Evolutionary conservation across 108 stramenopile species (phyloP), one percentile per base, ranked within the genome.

Genomic region (Pinguiococcus pyrenoidosus): DNA sequence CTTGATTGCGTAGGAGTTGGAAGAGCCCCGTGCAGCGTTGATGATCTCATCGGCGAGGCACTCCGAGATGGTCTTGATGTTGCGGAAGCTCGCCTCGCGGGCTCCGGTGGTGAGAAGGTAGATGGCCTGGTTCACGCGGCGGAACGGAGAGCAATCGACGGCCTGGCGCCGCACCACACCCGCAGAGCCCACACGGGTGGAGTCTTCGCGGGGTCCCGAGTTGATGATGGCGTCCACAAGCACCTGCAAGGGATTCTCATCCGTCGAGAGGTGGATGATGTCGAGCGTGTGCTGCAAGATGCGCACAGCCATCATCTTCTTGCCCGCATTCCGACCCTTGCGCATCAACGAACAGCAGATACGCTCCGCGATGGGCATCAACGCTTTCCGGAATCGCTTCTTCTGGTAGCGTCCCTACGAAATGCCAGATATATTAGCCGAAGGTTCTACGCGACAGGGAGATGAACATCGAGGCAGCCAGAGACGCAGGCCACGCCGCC

Each of bases 1-100:
- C 92, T 99, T 99, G 83, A 99, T 99, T 58, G 97, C 97, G 63
- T 95, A 96, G 27, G 80, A 84, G 92, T 99, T 99, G 66, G 88
- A 90, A 41, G 89, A 91, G 47, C 97, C 92, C 60, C 92, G 78
- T 20, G 97, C 92, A 29, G 94, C 94, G 68, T 99, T 99, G 79
- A 99, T 93, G 62, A 99, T 76, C 73, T 99, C 97, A 55, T 99
- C 97, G 25, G 94, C 97, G 60, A 99, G 73, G 66, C 94, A 96
- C 81, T 96, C 94, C 33, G 89, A 83, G 85, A 94, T 89, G 68
- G 97, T 91, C 87, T 99, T 96, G 59, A 99, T 76, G 87, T 96
- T 99, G 56, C 97, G 84, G 78, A 99, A 99, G 45, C 85, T 78
- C 10, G 94, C 89, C 73, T 96, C 94, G 48, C 97, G 76, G 16